Evolutionary conservation across 2,329 filamentous ascomycete species (phyloP).

Genomic region (Blastomyces percursus): DNA sequence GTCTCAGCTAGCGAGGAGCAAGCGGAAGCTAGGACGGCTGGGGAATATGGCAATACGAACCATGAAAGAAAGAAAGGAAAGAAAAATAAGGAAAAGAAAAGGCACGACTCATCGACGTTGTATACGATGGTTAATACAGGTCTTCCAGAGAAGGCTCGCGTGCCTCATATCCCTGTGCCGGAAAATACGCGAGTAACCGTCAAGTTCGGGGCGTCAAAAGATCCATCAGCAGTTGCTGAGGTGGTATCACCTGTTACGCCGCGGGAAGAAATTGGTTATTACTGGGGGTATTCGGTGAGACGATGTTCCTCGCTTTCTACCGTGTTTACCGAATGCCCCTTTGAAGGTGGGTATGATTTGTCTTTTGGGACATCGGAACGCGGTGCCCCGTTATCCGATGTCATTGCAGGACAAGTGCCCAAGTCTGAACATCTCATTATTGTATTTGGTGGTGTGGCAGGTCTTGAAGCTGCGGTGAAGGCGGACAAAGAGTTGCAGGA

Average conservation of each 20-base stretch:
- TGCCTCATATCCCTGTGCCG: conserved; percentile 50
- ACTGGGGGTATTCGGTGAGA: conserved; percentile 72
- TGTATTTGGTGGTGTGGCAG: conserved; percentile 70
- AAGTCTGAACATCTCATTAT: conserved; percentile 57
- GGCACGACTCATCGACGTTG: conserved; percentile 18
- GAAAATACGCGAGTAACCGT: conserved; percentile 64
- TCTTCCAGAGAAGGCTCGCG: conserved; percentile 37
- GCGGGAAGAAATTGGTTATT: conserved; percentile 66
- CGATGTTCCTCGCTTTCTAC: conserved; percentile 54
- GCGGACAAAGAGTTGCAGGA: conserved; percentile 48
- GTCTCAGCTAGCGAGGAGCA: conserved; percentile 35
- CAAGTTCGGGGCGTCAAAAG: conserved; percentile 42
- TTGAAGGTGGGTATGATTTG: conserved; percentile 67
- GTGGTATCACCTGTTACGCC: conserved; percentile 59
- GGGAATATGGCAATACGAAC: background rate
- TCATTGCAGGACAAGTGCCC: conserved; percentile 35
- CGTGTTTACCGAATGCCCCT: conserved; percentile 67
- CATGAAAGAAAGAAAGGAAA: conserved; percentile 3
- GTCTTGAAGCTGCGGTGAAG: conserved; percentile 62
- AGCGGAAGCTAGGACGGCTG: background rate
- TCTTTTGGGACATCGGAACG: conserved; percentile 77
- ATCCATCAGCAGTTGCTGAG: conserved; percentile 37
- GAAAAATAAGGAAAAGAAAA: conserved; percentile 25
- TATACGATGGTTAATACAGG: conserved; percentile 41
- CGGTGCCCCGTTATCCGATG: conserved; percentile 41